Evolutionary conservation across 306 rosid genomes (phyloP).

Genomic region (Cucumis hystrix): DNA sequence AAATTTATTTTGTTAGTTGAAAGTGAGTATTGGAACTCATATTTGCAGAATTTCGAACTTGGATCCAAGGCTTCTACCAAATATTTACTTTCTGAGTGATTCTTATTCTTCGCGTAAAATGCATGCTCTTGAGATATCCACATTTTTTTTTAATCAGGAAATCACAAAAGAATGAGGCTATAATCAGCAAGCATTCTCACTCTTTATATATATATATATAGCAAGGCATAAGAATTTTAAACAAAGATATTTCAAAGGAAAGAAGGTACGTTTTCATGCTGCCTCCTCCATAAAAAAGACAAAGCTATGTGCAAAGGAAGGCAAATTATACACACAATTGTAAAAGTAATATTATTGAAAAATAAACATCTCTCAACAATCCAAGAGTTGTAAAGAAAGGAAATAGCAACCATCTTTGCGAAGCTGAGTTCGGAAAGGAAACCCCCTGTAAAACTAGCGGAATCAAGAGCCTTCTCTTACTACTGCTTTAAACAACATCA

Average conservation of each 20-base stretch:
- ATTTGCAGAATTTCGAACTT: too few relatives aligned
- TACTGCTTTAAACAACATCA: not conserved
- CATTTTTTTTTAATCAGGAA: not conserved
- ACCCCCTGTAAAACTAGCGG: not conserved
- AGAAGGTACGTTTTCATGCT: not conserved
- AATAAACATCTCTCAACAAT: not conserved
- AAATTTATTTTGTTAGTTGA: too few relatives aligned
- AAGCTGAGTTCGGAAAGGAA: not conserved
- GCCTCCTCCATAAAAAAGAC: not conserved
- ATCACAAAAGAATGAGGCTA: not conserved
- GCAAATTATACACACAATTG: not conserved
- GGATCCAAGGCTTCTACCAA: not conserved
- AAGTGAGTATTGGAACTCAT: not conserved
- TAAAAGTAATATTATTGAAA: not conserved
- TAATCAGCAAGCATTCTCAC: not conserved
- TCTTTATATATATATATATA: too few relatives aligned
- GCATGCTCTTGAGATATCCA: not conserved
- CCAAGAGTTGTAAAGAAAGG: not conserved
- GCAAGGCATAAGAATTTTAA: not conserved
- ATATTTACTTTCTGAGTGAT: too few relatives aligned
- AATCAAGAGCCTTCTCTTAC: not conserved
- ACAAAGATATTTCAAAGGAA: not conserved
- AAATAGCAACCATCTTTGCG: too few relatives aligned
- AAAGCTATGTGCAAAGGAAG: not conserved
- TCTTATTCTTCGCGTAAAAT: too few relatives aligned